Evolutionary conservation across 2,329 filamentous ascomycete species (phyloP).

Genomic region (Basipetospora chlamydospora): DNA sequence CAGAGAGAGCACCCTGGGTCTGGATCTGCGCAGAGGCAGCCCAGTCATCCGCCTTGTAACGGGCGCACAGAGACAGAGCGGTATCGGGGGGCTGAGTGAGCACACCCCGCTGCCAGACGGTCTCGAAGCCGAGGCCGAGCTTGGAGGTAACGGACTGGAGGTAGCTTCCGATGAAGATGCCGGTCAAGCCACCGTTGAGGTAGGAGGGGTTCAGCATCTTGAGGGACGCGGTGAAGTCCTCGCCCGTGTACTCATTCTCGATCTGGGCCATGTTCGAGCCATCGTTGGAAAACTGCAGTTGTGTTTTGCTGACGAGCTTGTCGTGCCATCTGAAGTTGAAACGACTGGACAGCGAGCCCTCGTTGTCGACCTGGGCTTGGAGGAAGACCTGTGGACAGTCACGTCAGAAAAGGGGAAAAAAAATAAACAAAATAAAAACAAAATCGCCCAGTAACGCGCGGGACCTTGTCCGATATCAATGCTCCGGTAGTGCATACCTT

Average conservation of each 20-base stretch:
- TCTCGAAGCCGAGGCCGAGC: slow-evolving; percentile 78
- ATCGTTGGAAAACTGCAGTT: slow-evolving; percentile 69
- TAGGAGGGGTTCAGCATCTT: slow-evolving; percentile 94
- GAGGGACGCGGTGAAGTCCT: slow-evolving; percentile 82
- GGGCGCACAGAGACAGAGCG: slow-evolving; percentile 74
- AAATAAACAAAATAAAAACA: too few relatives aligned
- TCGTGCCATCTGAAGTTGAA: slow-evolving; percentile 87
- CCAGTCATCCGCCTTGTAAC: slow-evolving; percentile 88
- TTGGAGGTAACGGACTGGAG: slow-evolving; percentile 82
- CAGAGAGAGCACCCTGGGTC: slow-evolving; percentile 73
- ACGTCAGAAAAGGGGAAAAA: neutral
- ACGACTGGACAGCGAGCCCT: slow-evolving; percentile 71
- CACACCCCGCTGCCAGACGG: slow-evolving; percentile 80
- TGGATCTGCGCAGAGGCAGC: slow-evolving; percentile 82
- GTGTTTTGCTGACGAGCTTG: slow-evolving; percentile 70
- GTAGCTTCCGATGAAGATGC: slow-evolving; percentile 92
- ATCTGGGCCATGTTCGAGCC: slow-evolving; percentile 80
- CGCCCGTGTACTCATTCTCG: slow-evolving; percentile 88
- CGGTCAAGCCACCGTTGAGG: slow-evolving; percentile 82
- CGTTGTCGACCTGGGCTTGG: slow-evolving; percentile 91
- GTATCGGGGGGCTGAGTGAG: slow-evolving; percentile 82
- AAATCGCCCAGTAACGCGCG: too few relatives aligned
- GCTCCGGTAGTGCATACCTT: slow-evolving; percentile 42
- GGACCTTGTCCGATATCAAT: too few relatives aligned
- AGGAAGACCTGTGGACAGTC: slow-evolving; percentile 58